Percentiles rank a stretch among this genome's conserved stretches.
These are phyloP conservation scores for Microcyclospora pomicola DNA, from an alignment of 2,329 filamentous ascomycete genomes.

Conservation along the genomic window DNA sequence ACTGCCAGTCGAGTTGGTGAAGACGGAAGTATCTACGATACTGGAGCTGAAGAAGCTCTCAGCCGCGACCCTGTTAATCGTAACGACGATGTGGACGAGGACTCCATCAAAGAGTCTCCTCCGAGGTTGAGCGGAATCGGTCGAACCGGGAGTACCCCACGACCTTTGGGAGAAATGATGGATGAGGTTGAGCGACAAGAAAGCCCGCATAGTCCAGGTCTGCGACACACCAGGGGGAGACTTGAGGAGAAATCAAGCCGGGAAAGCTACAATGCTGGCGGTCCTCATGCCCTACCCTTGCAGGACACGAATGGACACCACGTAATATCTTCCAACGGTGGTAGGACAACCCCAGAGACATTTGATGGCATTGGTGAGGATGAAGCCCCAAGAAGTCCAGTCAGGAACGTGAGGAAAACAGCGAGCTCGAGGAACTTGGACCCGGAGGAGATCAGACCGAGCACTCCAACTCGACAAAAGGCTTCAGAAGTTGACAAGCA, in stretches of 20 bases:
- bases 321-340: slow-evolving; percentile 1
- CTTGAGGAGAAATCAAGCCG: slow-evolving; percentile 11
- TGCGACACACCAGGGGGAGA: slow-evolving; percentile 17
- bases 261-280: background rate
- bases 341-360: slow-evolving; percentile 7
- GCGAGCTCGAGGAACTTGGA: slow-evolving; percentile 13
- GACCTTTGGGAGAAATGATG: slow-evolving; percentile 22
- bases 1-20: slow-evolving; percentile 8
- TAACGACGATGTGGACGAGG: slow-evolving; percentile 11
- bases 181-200: slow-evolving; percentile 18
- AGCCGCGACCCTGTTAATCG: background rate
- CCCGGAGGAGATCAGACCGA: slow-evolving; percentile 7
- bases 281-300: background rate
- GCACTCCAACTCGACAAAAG: background rate
- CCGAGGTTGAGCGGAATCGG: slow-evolving; percentile 10
- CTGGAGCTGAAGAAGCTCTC: background rate
- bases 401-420: slow-evolving; percentile 17
- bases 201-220: slow-evolving; percentile 16
- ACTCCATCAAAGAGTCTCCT: slow-evolving; percentile 23
- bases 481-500: background rate
- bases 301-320: background rate
- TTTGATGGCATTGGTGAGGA: slow-evolving; percentile 18
- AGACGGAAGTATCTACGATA: slow-evolving; percentile 1
- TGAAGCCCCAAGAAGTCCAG: slow-evolving; percentile 16
- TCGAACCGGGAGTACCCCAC: slow-evolving; percentile 18